Base-by-base conservation (phyloP, 2,329 filamentous ascomycete genomes). In the Chrysosporium keratinophilum region DNA sequence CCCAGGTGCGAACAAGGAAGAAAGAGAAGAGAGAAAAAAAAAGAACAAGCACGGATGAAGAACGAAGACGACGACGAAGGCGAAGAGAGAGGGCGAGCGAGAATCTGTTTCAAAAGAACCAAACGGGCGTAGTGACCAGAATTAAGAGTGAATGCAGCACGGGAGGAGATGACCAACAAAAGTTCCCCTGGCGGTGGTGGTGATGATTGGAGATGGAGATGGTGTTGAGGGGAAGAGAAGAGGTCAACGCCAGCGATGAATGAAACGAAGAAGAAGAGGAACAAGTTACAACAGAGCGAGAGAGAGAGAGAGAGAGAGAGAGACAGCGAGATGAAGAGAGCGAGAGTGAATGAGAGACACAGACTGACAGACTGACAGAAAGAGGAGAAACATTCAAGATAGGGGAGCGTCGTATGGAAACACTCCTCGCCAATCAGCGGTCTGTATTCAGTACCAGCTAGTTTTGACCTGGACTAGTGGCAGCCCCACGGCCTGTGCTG, bases 1-100 rank as follows among this genome's bases (percentile, higher is more conserved):
- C 59, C 60, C 61, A 62, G 57, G 63, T 62, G n/a, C n/a, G n/a
- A 63, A 62, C 62, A 65, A 63, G 64, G 62, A 59, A 63, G 63
- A 58, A 50, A 59, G n/a, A 60, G 55, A 56, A 59, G 55, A 55
- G 55, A 55, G 54, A 47, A 56, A 57, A 55, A 56, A 60, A 61
- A 60, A 58, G 62, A 63, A 28, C 52, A 56, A 62, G 57, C 58
- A 58, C 57, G 63, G 63, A 5, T 42, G 40, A 17, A 19, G 19
- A 11, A 42, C 19, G 4, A 15, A 49, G 7, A 48, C 1, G 45
- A 39, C 7, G 47, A 50, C 9, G 37, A 3, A 33, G 44, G 33
- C 17, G 31, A 43, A 41, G 39, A 52, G 44, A 50, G 17, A 41
- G 19, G 34, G 46, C 11, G 17, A 40, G 19, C 20, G 28, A 19